Conservation (phyloP, 106 monocot species). For the Platanthera guangdongensis region DNA sequence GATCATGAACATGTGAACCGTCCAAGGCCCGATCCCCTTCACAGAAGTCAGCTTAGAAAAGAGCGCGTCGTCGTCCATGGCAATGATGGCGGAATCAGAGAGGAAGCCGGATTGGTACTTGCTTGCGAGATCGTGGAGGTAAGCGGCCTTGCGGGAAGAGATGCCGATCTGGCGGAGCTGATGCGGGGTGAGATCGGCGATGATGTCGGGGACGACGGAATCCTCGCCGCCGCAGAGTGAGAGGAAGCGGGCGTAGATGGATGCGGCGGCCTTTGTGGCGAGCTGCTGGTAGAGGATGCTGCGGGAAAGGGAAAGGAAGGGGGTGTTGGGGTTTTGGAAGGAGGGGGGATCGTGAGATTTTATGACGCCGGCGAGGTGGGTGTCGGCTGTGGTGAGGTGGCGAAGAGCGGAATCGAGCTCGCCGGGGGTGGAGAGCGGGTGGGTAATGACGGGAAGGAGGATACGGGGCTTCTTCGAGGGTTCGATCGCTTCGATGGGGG, state of each 20-base stretch:
- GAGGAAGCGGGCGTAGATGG: constrained; percentile 62
- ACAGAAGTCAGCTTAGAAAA: constrained; percentile 81
- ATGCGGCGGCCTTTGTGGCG: constrained; percentile 55
- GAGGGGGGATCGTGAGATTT: constrained; percentile 31
- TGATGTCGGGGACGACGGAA: constrained; percentile 26
- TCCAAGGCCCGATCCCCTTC: constrained; percentile 93
- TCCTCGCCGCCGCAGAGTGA: constrained; percentile 36
- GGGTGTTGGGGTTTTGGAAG: constrained; percentile 32
- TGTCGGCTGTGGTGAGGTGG: constrained; percentile 12
- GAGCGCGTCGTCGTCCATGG: constrained; percentile 33
- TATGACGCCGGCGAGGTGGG: constrained; percentile 28
- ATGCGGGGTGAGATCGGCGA: constrained; percentile 26
- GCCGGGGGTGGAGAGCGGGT: constrained; percentile 7
- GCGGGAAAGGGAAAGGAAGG: constrained; percentile 64
- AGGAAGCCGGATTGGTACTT: constrained; percentile 51
- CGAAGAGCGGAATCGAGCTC: constrained; percentile 15
- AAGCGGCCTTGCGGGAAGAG: constrained; percentile 56
- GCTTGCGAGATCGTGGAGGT: constrained; percentile 54
- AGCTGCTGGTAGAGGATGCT: constrained; percentile 73
- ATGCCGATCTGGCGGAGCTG: constrained; percentile 53
- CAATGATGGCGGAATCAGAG: constrained; percentile 30
- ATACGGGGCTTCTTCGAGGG: neutral
- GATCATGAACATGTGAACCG: constrained; percentile 96
- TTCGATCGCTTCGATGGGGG: neutral
- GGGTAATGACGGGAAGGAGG: neutral